A percentile compares a stretch with the other conserved stretches of the same genome.
These are phyloP conservation scores for Fusarium sp. DNA, from an alignment of 2,329 filamentous ascomycete genomes.

Conservation along the genomic window DNA sequence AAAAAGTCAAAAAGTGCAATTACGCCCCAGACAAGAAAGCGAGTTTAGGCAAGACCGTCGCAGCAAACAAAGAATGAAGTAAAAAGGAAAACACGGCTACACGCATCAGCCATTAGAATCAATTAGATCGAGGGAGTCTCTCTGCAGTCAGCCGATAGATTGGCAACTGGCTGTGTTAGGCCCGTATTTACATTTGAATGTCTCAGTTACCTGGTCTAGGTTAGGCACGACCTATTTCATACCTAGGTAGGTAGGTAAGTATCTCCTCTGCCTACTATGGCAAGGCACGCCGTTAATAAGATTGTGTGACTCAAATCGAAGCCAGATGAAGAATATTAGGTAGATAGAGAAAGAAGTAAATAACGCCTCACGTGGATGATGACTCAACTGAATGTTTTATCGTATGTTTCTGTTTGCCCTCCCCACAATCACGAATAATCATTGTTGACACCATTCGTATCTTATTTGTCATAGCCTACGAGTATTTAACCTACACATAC, in stretches of 20 bases:
- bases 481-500: background rate
- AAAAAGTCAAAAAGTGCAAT: slow-evolving; percentile 3
- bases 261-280: too few relatives aligned
- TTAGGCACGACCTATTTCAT: background rate
- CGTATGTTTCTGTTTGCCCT: background rate
- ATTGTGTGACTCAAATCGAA: background rate
- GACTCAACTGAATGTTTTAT: background rate
- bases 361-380: too few relatives aligned
- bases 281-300: too few relatives aligned
- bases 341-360: background rate
- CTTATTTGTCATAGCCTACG: background rate
- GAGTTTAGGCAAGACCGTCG: background rate
- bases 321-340: background rate
- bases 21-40: slow-evolving; percentile 1
- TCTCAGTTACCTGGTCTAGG: background rate
- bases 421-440: background rate
- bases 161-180: slow-evolving; percentile 10
- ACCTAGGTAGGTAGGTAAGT: too few relatives aligned
- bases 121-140: background rate
- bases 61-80: slow-evolving; percentile 24
- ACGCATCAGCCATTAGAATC: background rate
- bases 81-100: background rate
- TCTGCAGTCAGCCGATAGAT: slow-evolving; percentile 30
- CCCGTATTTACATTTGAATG: slow-evolving; percentile 5
- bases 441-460: background rate